A percentile compares a stretch with the other conserved stretches of the same genome.
phyloP scores from a whole-genome alignment of 1,139 yeast genomes.

The Meyerozyma guilliermondii region DNA sequence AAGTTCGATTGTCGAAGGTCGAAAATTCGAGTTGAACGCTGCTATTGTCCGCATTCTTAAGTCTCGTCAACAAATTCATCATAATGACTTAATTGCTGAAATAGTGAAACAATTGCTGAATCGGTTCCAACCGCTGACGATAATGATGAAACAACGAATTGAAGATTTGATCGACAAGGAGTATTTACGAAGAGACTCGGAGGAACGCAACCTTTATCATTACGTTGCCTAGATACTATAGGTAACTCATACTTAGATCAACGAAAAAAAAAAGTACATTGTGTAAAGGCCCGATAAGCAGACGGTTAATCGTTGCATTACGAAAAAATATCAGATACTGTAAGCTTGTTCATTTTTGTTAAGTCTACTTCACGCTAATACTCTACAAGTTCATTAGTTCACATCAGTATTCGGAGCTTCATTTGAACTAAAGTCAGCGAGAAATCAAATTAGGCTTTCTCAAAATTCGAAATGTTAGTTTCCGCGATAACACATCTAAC shows the following conservation, averaged over 20 bases:
- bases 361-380: too few species aligned
- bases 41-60: slow-evolving; percentile 89
- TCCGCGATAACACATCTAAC: too few species aligned
- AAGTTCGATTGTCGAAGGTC: slow-evolving; percentile 33
- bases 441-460: too few species aligned
- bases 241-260: not conserved
- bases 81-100: slow-evolving; percentile 63
- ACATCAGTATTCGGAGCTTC: too few species aligned
- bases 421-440: too few species aligned
- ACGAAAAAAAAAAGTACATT: not conserved
- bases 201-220: slow-evolving; percentile 57
- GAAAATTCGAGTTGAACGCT: slow-evolving; percentile 70
- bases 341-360: too few species aligned
- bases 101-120: slow-evolving; percentile 56
- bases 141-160: slow-evolving; percentile 69
- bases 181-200: slow-evolving; percentile 69
- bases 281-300: too few species aligned
- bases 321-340: too few species aligned
- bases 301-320: too few species aligned
- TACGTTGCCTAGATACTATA: slow-evolving; percentile 51
- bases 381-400: too few species aligned
- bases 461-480: too few species aligned
- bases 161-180: slow-evolving; percentile 74
- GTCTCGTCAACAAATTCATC: slow-evolving; percentile 55
- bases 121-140: slow-evolving; percentile 67